phyloP scores from a whole-genome alignment of 176 grass and related monocot genomes.

The Hordeum marinum region DNA sequence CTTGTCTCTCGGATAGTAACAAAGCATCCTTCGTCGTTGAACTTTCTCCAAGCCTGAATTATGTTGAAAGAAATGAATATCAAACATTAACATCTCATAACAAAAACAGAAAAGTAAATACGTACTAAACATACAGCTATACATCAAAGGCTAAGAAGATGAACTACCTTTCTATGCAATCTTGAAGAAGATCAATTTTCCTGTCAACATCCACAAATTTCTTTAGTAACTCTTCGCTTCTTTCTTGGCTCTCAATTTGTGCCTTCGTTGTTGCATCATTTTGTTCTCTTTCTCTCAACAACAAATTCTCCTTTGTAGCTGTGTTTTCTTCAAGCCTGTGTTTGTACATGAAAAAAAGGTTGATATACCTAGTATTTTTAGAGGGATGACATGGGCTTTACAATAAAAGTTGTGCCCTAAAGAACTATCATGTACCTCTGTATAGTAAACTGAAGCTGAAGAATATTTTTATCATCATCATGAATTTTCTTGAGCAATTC shows the following conservation, averaged over 20 bases:
- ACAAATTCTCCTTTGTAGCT: conserved; percentile 37
- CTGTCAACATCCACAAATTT: conserved; percentile 49
- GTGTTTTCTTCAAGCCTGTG: conserved; percentile 47
- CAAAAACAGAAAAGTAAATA: not conserved
- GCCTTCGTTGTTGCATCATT: conserved; percentile 34
- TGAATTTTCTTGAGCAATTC: conserved; percentile 45
- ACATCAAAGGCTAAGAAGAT: not conserved
- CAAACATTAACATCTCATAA: conserved; percentile 25
- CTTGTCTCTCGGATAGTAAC: conserved; percentile 51
- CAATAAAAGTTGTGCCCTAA: conserved; percentile 10
- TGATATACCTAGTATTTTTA: conserved; percentile 2
- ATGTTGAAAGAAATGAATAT: conserved; percentile 10
- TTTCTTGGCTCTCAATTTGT: conserved; percentile 47
- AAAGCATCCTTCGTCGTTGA: conserved; percentile 50
- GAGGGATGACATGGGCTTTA: conserved; percentile 4
- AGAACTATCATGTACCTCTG: conserved; percentile 36
- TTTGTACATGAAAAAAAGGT: conserved; percentile 14
- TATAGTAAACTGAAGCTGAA: conserved; percentile 58
- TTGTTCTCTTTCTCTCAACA: conserved; percentile 52
- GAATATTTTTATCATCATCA: conserved; percentile 47
- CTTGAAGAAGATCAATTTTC: conserved; percentile 56
- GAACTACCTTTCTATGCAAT: conserved; percentile 47
- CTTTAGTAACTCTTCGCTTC: conserved; percentile 42
- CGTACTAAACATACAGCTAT: not conserved
- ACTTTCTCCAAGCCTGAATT: conserved; percentile 49